A percentile compares a stretch with the other conserved stretches of the same genome.
These are phyloP conservation scores for Tetragonia tetragonoides DNA, from an alignment of 148 eudicot genomes.

Conservation along the genomic window DNA sequence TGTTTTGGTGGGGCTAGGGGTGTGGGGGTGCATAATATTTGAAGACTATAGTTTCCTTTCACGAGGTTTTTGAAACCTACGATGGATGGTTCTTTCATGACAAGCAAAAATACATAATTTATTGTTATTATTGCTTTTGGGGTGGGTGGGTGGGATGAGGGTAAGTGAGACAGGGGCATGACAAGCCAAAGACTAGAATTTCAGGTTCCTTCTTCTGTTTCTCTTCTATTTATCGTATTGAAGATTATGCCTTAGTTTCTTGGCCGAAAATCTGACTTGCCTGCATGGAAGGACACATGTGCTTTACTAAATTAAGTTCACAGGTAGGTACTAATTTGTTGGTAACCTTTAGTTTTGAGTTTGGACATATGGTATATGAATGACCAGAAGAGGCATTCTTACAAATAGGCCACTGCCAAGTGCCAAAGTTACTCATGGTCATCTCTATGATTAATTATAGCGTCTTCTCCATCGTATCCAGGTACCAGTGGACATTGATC, in stretches of 20 bases:
- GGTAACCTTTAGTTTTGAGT: background rate
- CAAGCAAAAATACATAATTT: background rate
- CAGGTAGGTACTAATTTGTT: background rate
- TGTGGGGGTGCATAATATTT: background rate
- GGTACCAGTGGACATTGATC: constrained; percentile 55
- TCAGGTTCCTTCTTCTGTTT: background rate
- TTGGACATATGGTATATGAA: background rate
- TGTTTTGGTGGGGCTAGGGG: background rate
- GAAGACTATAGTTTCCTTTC: background rate
- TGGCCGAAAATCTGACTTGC: background rate
- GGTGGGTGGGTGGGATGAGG: background rate
- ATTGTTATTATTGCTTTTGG: too few species aligned
- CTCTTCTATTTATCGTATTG: background rate
- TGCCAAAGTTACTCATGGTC: constrained; percentile 3
- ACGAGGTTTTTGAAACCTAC: background rate
- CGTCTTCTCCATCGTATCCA: constrained; percentile 27
- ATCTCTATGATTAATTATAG: constrained; percentile 6
- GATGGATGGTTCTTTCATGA: background rate
- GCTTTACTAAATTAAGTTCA: background rate
- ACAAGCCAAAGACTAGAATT: background rate
- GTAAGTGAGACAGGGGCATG: background rate
- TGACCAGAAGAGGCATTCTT: background rate
- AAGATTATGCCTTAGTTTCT: background rate
- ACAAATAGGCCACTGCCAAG: background rate
- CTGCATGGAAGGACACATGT: background rate